Base-by-base conservation (phyloP, 2,329 filamentous ascomycete genomes). In the Ascosphaera apis region DNA sequence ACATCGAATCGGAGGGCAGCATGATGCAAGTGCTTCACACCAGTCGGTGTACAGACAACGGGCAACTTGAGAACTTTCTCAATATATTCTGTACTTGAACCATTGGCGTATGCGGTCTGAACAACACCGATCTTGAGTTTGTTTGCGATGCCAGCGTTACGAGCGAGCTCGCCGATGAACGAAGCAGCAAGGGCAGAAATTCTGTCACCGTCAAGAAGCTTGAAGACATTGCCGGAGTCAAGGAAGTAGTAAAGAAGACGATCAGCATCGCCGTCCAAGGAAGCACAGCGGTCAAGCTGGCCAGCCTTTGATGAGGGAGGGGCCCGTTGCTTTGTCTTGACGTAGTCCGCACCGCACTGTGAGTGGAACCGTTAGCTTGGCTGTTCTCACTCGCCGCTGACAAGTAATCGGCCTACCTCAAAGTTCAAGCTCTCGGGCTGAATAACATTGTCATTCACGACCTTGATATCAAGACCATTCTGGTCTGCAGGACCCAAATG, bases 21-120 rank as follows among this genome's bases (percentile, higher is more conserved):
- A 51, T 95, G 88, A 59, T 98, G 88, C 42, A 98, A 69, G 58
- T 93, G 80, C 65, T 98, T 98, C 42, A 98, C 88, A 44, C 88
- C 88, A 1, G 88, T 98, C 11, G 82, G 75, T 1, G 88, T 95
- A 66, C 80, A 92, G 40, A 91, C 75, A 15, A 92, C 81, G 34
- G 84, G 84, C 31, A 98, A 72, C 49, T 79, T 77, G 38, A 95
- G 67, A 43, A 80, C 76, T 53, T 88, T 79, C 52, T 81, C 72
- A 37, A 98, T 78, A 56, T 92, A 95, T 48, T 78, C 76, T 23
- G 88, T 95, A 52, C 81, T 86, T 16, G 86, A 78, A 35, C 88
- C 88, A 55, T 98, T 98, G 54, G 88, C 88, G 53, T 98, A 98
- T 15, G 88, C 88, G 1, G 88, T 98, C 60, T 98, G 88, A 9